These are phyloP conservation scores for Saturnispora bothae DNA, from an alignment of 805 yeast genomes.

Conservation along the genomic window DNA sequence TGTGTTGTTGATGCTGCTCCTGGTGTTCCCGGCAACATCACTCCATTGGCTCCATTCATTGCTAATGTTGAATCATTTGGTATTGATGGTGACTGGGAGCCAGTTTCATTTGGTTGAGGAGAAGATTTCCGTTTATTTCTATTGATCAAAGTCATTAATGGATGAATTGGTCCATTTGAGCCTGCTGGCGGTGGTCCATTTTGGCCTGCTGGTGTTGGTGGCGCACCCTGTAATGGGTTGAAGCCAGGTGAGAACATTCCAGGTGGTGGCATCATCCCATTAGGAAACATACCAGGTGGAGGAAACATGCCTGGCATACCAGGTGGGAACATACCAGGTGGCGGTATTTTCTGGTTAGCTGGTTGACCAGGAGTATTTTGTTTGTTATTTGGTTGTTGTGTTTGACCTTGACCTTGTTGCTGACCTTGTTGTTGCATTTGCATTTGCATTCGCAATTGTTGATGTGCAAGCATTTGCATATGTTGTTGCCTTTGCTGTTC, in stretches of 20 bases:
- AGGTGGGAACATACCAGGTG: constrained; percentile 9
- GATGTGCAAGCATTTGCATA: no score
- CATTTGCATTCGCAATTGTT: background rate
- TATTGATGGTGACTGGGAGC: constrained; percentile 1
- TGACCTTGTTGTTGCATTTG: constrained; percentile 2
- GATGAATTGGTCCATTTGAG: constrained; percentile 10
- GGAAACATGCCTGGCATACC: constrained; percentile 6
- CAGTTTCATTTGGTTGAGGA: background rate
- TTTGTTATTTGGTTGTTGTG: constrained; percentile 2
- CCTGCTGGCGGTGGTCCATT: background rate
- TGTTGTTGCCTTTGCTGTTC: constrained; percentile 7
- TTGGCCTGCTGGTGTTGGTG: constrained; percentile 1
- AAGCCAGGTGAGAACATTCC: constrained; percentile 4
- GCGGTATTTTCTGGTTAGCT: constrained; percentile 3
- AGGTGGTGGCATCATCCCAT: background rate
- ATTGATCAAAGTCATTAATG: constrained; percentile 12
- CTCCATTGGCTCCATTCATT: background rate
- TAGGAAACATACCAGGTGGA: constrained; percentile 8
- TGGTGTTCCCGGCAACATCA: background rate
- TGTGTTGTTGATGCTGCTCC: background rate
- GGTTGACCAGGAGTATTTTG: no score
- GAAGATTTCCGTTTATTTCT: constrained; percentile 12
- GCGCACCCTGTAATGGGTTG: background rate
- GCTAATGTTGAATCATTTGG: background rate
- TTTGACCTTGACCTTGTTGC: constrained; percentile 6